phyloP scores from a whole-genome alignment of 1,284 basidiomycete genomes.

The Pseudozyma thailandica region DNA sequence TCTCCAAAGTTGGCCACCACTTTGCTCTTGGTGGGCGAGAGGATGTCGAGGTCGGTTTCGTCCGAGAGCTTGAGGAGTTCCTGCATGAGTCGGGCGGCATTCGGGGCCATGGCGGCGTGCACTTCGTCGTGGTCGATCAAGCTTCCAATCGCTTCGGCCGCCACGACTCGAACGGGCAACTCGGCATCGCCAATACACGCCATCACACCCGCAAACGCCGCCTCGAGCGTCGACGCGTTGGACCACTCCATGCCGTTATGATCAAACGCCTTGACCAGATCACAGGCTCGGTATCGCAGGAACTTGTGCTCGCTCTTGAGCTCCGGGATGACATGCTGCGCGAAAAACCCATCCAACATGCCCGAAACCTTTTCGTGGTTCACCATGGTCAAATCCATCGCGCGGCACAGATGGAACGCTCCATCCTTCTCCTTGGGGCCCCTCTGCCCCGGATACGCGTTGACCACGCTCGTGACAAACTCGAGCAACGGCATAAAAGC shows the following conservation, averaged over 20 bases:
- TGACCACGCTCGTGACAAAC: constrained; percentile 63
- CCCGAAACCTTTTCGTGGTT: constrained; percentile 54
- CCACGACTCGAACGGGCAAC: constrained; percentile 85
- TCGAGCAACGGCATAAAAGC: constrained; percentile 62
- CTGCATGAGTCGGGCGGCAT: constrained; percentile 88
- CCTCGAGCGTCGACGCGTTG: constrained; percentile 54
- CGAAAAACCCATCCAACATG: constrained; percentile 62
- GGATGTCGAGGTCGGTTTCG: constrained; percentile 86
- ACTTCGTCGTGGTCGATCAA: constrained; percentile 79
- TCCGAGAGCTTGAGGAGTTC: constrained; percentile 86
- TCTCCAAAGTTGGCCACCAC: constrained; percentile 87
- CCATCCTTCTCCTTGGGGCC: constrained; percentile 63
- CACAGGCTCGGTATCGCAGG: constrained; percentile 62
- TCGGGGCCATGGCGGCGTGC: constrained; percentile 77
- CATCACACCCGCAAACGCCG: constrained; percentile 64
- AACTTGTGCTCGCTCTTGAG: constrained; percentile 58
- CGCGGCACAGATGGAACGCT: constrained; percentile 59
- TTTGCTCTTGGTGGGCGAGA: constrained; percentile 82
- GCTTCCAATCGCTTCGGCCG: constrained; percentile 81
- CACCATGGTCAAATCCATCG: constrained; percentile 60
- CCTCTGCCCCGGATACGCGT: constrained; percentile 54
- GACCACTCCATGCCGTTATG: constrained; percentile 62
- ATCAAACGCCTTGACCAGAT: constrained; percentile 61
- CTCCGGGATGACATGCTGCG: constrained; percentile 63
- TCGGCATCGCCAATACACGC: constrained; percentile 73